phyloP scores from a whole-genome alignment of 1,139 yeast species.

The Pneumocystis wakefieldiae region DNA sequence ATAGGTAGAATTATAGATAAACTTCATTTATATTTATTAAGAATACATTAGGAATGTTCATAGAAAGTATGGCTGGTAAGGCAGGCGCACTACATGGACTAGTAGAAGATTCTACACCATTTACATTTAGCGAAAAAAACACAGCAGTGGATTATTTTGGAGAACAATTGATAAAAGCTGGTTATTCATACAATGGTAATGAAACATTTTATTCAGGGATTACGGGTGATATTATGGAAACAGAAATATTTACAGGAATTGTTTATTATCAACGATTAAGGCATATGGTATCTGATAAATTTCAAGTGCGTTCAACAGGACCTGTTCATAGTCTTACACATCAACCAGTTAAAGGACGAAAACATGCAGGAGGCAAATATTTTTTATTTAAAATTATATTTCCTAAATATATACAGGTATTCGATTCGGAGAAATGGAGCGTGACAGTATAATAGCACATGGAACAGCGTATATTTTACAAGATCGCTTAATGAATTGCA shows the following conservation, averaged over 20 bases:
- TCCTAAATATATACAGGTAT: conserved; percentile 25
- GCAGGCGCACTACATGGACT: conserved; percentile 97
- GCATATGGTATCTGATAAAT: conserved; percentile 98
- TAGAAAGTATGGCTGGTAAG: conserved; percentile 92
- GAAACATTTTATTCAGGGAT: conserved; percentile 99
- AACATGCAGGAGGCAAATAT: conserved; percentile 78
- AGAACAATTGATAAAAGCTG: conserved; percentile 72
- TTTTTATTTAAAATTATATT: background rate
- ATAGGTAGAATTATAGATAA: conserved; percentile 26
- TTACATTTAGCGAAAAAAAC: conserved; percentile 58
- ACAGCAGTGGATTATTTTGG: conserved; percentile 98
- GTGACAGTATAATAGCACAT: conserved; percentile 97
- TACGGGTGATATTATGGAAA: conserved; percentile 93
- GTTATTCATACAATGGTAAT: conserved; percentile 94
- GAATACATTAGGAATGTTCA: conserved; percentile 68
- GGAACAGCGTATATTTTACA: conserved; percentile 95
- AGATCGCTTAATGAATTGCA: conserved; percentile 87
- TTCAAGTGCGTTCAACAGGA: conserved; percentile 98
- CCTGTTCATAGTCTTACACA: conserved; percentile 92
- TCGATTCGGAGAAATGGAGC: conserved; percentile 99
- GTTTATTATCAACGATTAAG: conserved; percentile 96
- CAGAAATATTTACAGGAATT: conserved; percentile 89
- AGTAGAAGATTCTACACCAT: conserved; percentile 91
- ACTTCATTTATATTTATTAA: background rate
- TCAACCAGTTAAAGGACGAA: conserved; percentile 99